These are phyloP conservation scores for Prunus mume DNA, from an alignment of 306 rosid species.

Conservation along the genomic window DNA sequence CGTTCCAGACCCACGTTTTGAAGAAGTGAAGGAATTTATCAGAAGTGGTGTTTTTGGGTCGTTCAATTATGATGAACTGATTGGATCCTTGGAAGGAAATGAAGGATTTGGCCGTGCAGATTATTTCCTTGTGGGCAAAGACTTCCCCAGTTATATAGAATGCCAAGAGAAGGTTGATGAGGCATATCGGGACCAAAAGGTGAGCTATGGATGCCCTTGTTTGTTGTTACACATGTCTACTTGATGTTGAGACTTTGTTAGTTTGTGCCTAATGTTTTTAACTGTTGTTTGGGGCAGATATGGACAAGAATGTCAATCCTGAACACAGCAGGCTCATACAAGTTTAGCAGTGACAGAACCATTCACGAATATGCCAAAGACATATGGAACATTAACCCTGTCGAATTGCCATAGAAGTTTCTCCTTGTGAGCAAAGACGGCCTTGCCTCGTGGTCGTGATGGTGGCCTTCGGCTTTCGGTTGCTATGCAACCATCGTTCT, in stretches of 20 bases:
- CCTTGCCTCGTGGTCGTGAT: conserved; percentile 21
- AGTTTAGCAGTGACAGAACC: conserved; percentile 98
- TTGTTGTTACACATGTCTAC: neutral
- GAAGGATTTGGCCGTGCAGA: conserved; percentile 94
- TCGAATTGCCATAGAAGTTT: conserved; percentile 45
- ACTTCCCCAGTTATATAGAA: conserved; percentile 96
- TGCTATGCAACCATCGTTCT: neutral
- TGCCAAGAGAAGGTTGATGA: conserved; percentile 89
- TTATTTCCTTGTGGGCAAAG: conserved; percentile 95
- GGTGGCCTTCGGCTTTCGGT: conserved; percentile 11
- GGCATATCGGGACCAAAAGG: conserved; percentile 78
- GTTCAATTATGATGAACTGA: conserved; percentile 65
- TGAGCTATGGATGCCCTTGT: conserved; percentile 29
- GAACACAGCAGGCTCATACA: conserved; percentile 92
- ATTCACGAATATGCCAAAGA: conserved; percentile 88
- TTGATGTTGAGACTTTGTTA: neutral
- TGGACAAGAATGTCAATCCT: conserved; percentile 96
- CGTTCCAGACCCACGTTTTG: conserved; percentile 87
- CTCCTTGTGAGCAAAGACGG: conserved; percentile 13
- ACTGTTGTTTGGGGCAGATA: conserved; percentile 49
- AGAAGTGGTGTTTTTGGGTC: conserved; percentile 86
- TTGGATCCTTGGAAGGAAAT: conserved; percentile 87
- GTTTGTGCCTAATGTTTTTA: conserved; percentile 18
- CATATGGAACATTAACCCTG: conserved; percentile 85
- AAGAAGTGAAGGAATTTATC: conserved; percentile 79